Base-by-base conservation (phyloP, 129 eudicot genomes). In the Artemisia annua region DNA sequence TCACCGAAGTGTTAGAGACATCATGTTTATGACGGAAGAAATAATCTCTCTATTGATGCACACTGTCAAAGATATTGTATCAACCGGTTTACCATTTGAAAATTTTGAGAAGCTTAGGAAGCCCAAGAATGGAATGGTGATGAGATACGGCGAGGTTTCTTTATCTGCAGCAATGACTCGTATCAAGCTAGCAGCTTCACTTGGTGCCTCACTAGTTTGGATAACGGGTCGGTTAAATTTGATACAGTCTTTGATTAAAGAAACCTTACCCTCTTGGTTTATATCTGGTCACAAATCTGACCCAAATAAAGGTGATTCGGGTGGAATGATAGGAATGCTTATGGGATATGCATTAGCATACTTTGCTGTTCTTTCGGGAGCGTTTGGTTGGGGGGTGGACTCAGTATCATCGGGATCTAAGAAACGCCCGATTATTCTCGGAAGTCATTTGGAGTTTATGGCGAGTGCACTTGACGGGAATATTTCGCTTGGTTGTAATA, bases 191-290 rank as follows among this genome's bases (percentile, higher is more conserved):
- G 99, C 89, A 11, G 99, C 99, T 7, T 81, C 97, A 0, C 67
- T 95, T 3, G 99, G 91, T 20, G 97, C 99, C 3, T 86, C 97
- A 1, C 60, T 95, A 20, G 91, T 91, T 53, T 95, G 94, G 97
- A 78, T 87, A 18, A 81, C 97, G 0, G 99, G 99, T n/a, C 96
- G 97, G 56, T 55, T 80, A 59, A 82, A 43, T 63, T 74, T 85
- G 13, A 81, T 95, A 7, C 91, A 88, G 48, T 66, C 90, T 17
- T 32, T 95, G 48, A 83, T 95, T 4, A 95, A 85, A 63, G 96
- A 95, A 79, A 86, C 85, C 0, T 52, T 95, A 28, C 99, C 99
- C 8, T 87, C 97, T 0, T 91, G 97, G 99, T 95, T 95, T 64
- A 85, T 95, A 22, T 86, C 96, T 13, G 15, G 82, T 48, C 39